Percentiles rank a stretch among this genome's conserved stretches.
phyloP scores from a whole-genome alignment of 2,329 filamentous ascomycete species.

The Didymella pinodella region DNA sequence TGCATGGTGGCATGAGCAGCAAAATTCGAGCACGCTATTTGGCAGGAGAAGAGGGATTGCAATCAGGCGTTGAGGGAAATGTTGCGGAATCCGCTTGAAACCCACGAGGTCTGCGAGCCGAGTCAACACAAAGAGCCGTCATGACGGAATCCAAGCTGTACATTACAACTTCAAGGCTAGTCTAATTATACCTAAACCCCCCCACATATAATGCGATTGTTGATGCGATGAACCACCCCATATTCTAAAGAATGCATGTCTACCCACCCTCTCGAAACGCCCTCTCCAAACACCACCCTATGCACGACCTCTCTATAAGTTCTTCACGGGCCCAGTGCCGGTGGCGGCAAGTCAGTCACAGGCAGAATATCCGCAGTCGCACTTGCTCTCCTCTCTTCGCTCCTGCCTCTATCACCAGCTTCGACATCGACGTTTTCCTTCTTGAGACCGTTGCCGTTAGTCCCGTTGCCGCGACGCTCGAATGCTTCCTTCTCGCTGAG shows the following conservation, averaged over 20 bases:
- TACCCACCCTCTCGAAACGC: background rate
- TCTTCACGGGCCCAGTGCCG: slow-evolving; percentile 1
- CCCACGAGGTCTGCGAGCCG: too few species aligned
- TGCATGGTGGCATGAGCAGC: too few species aligned
- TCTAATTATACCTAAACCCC: background rate
- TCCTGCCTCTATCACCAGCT: slow-evolving; percentile 26
- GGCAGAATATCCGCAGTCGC: slow-evolving; percentile 1
- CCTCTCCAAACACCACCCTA: background rate
- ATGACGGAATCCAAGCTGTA: background rate
- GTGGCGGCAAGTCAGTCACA: slow-evolving; percentile 3
- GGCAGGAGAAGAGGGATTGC: too few species aligned
- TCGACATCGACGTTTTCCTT: slow-evolving; percentile 14
- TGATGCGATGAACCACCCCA: background rate
- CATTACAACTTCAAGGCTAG: background rate
- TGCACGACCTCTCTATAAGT: background rate
- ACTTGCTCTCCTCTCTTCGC: slow-evolving; percentile 26
- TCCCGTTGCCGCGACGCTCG: slow-evolving; percentile 27
- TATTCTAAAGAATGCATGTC: background rate
- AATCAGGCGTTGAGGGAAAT: too few species aligned
- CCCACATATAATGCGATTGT: background rate
- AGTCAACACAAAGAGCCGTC: too few species aligned
- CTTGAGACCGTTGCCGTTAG: slow-evolving; percentile 30
- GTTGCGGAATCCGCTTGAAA: too few species aligned
- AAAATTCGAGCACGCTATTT: too few species aligned
- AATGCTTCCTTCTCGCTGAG: slow-evolving; percentile 60